Evolutionary conservation across 2,329 filamentous ascomycete species (phyloP).

Genomic region (Microcyclospora tardicrescens): DNA sequence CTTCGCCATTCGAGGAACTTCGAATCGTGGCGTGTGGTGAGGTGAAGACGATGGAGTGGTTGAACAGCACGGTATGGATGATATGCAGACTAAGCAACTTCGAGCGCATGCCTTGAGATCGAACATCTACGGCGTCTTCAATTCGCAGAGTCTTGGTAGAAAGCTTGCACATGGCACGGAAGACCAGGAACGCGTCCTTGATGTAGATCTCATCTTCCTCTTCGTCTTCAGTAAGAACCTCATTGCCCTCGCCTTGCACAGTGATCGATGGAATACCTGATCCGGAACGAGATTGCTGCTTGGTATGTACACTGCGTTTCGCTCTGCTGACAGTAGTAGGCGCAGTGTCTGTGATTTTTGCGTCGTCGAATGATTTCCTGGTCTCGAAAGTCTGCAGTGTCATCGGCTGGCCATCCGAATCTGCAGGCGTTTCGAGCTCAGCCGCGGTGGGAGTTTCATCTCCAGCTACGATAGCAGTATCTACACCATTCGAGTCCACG

Average conservation of each 20-base stretch:
- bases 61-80: slow-evolving; percentile 89
- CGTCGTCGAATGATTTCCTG: slow-evolving; percentile 52
- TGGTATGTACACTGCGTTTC: slow-evolving; percentile 26
- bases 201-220: slow-evolving; percentile 93
- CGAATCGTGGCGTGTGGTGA: slow-evolving; percentile 86
- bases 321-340: slow-evolving; percentile 53
- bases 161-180: slow-evolving; percentile 92
- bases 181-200: slow-evolving; percentile 91
- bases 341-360: slow-evolving; percentile 52
- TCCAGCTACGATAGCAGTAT: slow-evolving; percentile 15
- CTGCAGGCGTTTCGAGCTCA: slow-evolving; percentile 24
- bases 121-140: slow-evolving; percentile 84
- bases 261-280: slow-evolving; percentile 26
- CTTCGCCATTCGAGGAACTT: slow-evolving; percentile 76
- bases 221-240: slow-evolving; percentile 51
- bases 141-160: slow-evolving; percentile 83
- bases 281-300: slow-evolving; percentile 26
- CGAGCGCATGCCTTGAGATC: slow-evolving; percentile 91
- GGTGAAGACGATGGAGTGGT: slow-evolving; percentile 80
- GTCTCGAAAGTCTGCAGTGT: slow-evolving; percentile 58
- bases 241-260: slow-evolving; percentile 24
- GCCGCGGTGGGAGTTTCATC: slow-evolving; percentile 24
- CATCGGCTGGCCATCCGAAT: slow-evolving; percentile 40
- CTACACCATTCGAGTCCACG: slow-evolving; percentile 19
- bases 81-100: slow-evolving; percentile 92